Evolutionary conservation across 2,329 filamentous ascomycete genomes (phyloP).

Genomic region (Fusarium zealandicum): DNA sequence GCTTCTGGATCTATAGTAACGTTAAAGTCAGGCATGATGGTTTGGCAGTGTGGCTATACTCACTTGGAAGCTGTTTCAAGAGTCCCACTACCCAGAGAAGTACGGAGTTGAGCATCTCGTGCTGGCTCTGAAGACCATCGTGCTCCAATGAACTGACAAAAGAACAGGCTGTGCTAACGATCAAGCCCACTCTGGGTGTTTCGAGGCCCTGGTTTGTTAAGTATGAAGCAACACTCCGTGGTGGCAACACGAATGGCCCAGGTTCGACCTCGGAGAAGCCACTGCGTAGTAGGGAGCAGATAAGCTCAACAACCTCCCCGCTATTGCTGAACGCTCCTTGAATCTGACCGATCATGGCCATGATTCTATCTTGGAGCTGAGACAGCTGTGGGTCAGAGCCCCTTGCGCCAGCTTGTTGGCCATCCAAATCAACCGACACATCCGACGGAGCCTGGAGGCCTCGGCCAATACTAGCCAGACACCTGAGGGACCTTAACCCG

Average conservation of each 20-base stretch:
- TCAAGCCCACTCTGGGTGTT: slow-evolving; percentile 71
- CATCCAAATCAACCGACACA: slow-evolving; percentile 71
- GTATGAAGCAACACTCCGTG: slow-evolving; percentile 70
- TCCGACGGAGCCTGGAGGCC: slow-evolving; percentile 75
- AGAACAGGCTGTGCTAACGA: slow-evolving; percentile 75
- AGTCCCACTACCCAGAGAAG: slow-evolving; percentile 69
- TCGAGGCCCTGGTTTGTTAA: slow-evolving; percentile 64
- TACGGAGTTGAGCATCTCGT: slow-evolving; percentile 58
- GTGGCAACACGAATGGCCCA: slow-evolving; percentile 79
- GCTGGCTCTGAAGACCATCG: slow-evolving; percentile 52
- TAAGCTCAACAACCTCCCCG: slow-evolving; percentile 73
- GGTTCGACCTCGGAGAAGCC: slow-evolving; percentile 78
- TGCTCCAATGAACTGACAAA: slow-evolving; percentile 68
- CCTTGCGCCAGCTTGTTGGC: slow-evolving; percentile 42
- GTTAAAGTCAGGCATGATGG: background rate
- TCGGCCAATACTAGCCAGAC: slow-evolving; percentile 73
- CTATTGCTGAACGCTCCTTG: slow-evolving; percentile 62
- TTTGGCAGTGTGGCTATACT: slow-evolving; percentile 20
- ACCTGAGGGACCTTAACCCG: slow-evolving; percentile 66
- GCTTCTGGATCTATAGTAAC: slow-evolving; percentile 66
- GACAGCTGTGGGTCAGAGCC: slow-evolving; percentile 32
- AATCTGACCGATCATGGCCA: slow-evolving; percentile 56
- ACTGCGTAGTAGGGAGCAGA: slow-evolving; percentile 74
- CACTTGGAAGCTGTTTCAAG: slow-evolving; percentile 68
- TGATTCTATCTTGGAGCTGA: slow-evolving; percentile 55